These are phyloP conservation scores for Dipteronia dyeriana DNA, from an alignment of 345 rosid genomes.

Conservation along the genomic window DNA sequence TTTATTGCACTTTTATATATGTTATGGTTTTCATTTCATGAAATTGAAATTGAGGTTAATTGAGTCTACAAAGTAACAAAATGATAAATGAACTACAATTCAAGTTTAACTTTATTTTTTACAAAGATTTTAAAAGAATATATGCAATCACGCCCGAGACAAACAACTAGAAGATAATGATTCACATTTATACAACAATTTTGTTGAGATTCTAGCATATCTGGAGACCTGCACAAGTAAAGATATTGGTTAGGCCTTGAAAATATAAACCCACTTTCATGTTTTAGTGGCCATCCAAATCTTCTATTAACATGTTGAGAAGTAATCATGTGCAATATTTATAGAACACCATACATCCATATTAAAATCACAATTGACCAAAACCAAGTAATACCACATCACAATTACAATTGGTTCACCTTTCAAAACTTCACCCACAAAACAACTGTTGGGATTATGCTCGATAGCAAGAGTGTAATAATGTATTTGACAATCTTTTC, in stretches of 20 bases:
- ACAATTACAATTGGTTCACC: neutral
- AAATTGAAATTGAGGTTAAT: too few species aligned
- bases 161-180: neutral
- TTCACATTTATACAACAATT: slow-evolving; percentile 85
- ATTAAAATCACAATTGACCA: neutral
- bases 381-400: neutral
- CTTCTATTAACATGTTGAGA: too few species aligned
- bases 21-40: neutral
- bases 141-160: slow-evolving; percentile 15
- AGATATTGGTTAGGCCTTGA: slow-evolving; percentile 8
- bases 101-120: too few species aligned
- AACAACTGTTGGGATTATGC: too few species aligned
- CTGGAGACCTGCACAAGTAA: slow-evolving; percentile 56
- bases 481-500: too few species aligned
- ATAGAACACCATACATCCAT: neutral
- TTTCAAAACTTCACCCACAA: neutral
- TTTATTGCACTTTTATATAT: too few species aligned
- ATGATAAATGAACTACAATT: too few species aligned
- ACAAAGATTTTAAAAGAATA: too few species aligned
- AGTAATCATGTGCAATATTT: neutral
- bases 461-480: too few species aligned
- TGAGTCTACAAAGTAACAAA: too few species aligned
- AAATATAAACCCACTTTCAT: too few species aligned
- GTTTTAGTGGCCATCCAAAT: too few species aligned
- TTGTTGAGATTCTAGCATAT: slow-evolving; percentile 67